Percentiles rank a stretch among this genome's conserved stretches.
Evolutionary conservation across 345 rosid genomes (phyloP).

Genomic region (Isatis tinctoria): DNA sequence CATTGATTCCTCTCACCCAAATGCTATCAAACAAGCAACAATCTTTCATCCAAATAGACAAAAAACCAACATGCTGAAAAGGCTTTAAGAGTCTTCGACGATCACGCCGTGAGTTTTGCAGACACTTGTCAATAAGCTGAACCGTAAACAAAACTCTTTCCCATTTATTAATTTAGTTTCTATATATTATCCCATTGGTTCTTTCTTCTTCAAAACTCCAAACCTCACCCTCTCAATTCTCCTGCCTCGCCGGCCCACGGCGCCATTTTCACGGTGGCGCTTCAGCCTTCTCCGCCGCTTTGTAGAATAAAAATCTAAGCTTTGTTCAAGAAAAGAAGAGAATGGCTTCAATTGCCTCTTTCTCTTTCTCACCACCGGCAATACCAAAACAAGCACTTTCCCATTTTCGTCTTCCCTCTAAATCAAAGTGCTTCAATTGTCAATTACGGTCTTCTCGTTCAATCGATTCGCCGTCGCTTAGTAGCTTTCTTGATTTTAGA

Average conservation of each 20-base stretch:
- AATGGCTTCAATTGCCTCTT: conserved; percentile 41
- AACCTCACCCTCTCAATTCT: conserved; percentile 25
- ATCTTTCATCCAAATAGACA: too few species aligned
- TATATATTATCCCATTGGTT: neutral
- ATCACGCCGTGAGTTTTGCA: neutral
- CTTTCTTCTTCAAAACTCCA: conserved; percentile 13
- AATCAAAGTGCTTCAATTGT: neutral
- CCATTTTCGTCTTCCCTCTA: neutral
- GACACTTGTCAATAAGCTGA: neutral
- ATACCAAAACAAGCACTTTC: conserved; percentile 16
- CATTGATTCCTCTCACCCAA: too few species aligned
- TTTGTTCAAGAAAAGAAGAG: neutral
- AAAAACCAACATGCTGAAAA: neutral
- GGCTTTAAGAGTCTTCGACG: neutral
- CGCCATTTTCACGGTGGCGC: conserved; percentile 31
- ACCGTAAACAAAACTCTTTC: neutral
- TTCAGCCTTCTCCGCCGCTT: neutral
- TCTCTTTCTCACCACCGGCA: conserved; percentile 26
- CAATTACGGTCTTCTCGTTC: conserved; percentile 2
- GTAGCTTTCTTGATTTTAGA: conserved; percentile 14
- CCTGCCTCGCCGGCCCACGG: neutral
- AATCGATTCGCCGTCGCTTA: neutral
- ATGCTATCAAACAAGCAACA: neutral
- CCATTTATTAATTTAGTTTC: neutral
- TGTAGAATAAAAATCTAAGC: neutral